Conservation (phyloP, 2,329 filamentous ascomycete genomes). For the Iodosphaeria phyllophila region DNA sequence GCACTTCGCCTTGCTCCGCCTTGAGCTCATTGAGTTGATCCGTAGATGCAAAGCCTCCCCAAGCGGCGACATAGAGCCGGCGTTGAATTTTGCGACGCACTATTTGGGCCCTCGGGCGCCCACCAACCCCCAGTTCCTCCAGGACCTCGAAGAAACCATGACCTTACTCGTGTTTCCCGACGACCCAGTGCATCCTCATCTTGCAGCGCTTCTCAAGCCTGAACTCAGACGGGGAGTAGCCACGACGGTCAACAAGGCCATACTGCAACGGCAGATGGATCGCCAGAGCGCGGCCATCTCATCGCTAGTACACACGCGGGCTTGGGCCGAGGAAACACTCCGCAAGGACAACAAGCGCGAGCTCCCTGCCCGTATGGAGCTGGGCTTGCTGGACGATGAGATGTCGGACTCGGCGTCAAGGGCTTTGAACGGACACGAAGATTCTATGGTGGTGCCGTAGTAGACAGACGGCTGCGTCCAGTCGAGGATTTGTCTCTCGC, state of each 20-base stretch:
- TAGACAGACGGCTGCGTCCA: no score
- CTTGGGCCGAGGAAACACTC: slow-evolving; percentile 63
- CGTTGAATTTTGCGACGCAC: slow-evolving; percentile 70
- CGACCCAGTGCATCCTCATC: slow-evolving; percentile 45
- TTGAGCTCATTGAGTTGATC: slow-evolving; percentile 91
- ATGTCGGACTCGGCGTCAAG: no score
- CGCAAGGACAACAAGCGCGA: slow-evolving; percentile 19
- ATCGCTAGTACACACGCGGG: slow-evolving; percentile 61
- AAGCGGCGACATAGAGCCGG: slow-evolving; percentile 56
- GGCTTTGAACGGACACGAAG: no score
- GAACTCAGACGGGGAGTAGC: slow-evolving; percentile 70
- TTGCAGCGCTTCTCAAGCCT: slow-evolving; percentile 62
- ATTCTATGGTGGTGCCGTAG: no score
- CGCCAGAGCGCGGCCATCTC: slow-evolving; percentile 67
- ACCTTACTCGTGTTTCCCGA: slow-evolving; percentile 73
- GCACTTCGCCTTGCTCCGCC: slow-evolving; percentile 74
- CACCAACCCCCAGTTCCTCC: slow-evolving; percentile 61
- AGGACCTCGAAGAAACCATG: slow-evolving; percentile 85
- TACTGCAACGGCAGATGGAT: slow-evolving; percentile 54
- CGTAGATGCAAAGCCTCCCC: slow-evolving; percentile 48
- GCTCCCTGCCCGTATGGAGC: slow-evolving; percentile 19
- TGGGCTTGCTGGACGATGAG: slow-evolving; percentile 17
- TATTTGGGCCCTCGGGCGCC: slow-evolving; percentile 78
- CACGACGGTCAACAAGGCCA: slow-evolving; percentile 72
- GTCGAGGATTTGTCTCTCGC: no score